Evolutionary conservation across 2,329 filamentous ascomycete genomes (phyloP).

Genomic region (Colletotrichum sublineola): DNA sequence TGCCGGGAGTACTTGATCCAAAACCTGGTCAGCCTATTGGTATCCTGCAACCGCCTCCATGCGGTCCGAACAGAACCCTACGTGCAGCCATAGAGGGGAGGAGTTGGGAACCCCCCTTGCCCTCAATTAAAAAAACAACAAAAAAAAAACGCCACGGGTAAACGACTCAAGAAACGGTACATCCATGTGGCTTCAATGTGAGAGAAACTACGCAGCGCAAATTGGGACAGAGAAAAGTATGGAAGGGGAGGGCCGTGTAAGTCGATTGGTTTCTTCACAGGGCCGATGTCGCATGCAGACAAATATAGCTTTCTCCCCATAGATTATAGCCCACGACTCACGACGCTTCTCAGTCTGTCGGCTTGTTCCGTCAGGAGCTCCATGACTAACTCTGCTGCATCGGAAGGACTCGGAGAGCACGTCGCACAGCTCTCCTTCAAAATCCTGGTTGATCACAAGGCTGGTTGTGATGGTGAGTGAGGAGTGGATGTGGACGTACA

Average conservation of each 20-base stretch:
- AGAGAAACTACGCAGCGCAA: not conserved
- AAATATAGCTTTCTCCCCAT: not conserved
- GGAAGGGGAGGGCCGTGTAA: constrained; percentile 7
- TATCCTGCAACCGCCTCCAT: not conserved
- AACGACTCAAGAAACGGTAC: not conserved
- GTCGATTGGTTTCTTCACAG: constrained; percentile 4
- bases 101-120: not conserved
- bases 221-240: not conserved
- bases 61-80: not conserved
- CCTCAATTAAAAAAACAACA: not conserved
- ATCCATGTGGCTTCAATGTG: not conserved
- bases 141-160: not conserved
- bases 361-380: constrained; percentile 21
- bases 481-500: constrained; percentile 30
- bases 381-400: not conserved
- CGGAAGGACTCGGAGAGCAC: constrained; percentile 33
- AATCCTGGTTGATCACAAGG: constrained; percentile 18
- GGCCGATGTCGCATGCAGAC: constrained; percentile 12
- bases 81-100: not conserved
- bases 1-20: not conserved
- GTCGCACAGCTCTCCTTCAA: not conserved
- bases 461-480: constrained; percentile 8
- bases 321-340: not conserved
- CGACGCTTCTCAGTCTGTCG: not conserved
- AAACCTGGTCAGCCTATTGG: not conserved